Percentiles rank a stretch among this genome's conserved stretches.
Evolutionary conservation across 2,329 filamentous ascomycete species (phyloP).

Genomic region (Neophaeococcomyces mojaviensis): DNA sequence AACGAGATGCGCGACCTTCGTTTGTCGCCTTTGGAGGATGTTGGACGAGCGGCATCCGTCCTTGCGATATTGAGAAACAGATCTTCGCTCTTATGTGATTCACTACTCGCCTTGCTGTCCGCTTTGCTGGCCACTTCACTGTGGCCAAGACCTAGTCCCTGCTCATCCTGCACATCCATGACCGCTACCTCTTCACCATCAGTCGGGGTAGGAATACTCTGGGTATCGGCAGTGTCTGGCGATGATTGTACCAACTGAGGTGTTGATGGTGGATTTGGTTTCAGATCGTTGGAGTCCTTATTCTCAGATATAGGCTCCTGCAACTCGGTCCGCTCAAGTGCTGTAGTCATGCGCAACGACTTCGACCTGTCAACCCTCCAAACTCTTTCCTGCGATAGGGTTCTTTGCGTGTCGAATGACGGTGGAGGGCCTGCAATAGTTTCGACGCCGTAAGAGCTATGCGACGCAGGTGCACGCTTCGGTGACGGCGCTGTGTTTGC

Average conservation of each 20-base stretch:
- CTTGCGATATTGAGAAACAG: slow-evolving; percentile 41
- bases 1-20: slow-evolving; percentile 21
- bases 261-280: background rate
- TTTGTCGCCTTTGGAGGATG: slow-evolving; percentile 9
- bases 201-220: slow-evolving; percentile 13
- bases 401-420: slow-evolving; percentile 42
- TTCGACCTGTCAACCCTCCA: slow-evolving; percentile 14
- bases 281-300: background rate
- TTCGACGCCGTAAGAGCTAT: slow-evolving; percentile 44
- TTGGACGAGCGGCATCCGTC: slow-evolving; percentile 27
- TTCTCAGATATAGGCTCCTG: background rate
- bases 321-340: background rate
- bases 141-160: slow-evolving; percentile 16
- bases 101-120: slow-evolving; percentile 28
- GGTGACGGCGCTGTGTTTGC: slow-evolving; percentile 7
- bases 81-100: slow-evolving; percentile 36
- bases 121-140: slow-evolving; percentile 11
- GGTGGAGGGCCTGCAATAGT: slow-evolving; percentile 44
- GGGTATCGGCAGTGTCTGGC: slow-evolving; percentile 16
- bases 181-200: slow-evolving; percentile 24
- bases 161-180: slow-evolving; percentile 25
- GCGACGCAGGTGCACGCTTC: slow-evolving; percentile 40
- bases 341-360: slow-evolving; percentile 2
- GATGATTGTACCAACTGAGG: background rate
- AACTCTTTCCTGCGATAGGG: slow-evolving; percentile 29